Conservation (phyloP, 2,329 filamentous ascomycete species). For the Curvularia hawaiiensis region DNA sequence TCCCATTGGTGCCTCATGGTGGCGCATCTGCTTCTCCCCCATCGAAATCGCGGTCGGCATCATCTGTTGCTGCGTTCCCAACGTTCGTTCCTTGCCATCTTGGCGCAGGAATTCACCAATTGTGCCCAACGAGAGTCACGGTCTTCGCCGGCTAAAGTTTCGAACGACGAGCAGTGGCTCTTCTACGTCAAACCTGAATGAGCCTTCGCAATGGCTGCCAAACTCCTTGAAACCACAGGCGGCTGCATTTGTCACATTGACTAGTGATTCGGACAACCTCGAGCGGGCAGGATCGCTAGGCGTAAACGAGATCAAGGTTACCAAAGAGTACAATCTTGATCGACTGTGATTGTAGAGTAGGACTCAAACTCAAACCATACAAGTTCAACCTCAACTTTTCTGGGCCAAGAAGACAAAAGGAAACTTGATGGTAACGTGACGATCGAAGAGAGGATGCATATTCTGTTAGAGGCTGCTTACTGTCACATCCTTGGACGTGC, state of each 20-base stretch:
- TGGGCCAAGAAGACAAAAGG: background rate
- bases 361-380: background rate
- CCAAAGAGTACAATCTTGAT: conserved; percentile 28
- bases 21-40: conserved; percentile 27
- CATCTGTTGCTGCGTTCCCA: conserved; percentile 28
- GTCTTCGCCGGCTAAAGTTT: conserved; percentile 25
- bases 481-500: too few relatives aligned
- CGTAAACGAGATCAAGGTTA: conserved; percentile 26
- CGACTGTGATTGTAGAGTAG: conserved; percentile 11
- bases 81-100: conserved; percentile 14
- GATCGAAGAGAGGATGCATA: background rate
- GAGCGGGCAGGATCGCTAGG: conserved; percentile 18
- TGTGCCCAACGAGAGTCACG: conserved; percentile 15
- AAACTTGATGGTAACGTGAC: background rate
- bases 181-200: conserved; percentile 24
- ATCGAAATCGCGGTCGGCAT: conserved; percentile 30
- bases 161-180: conserved; percentile 22
- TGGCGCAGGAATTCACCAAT: conserved; percentile 18
- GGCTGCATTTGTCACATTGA: conserved; percentile 27
- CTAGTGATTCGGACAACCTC: conserved; percentile 14
- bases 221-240: conserved; percentile 14
- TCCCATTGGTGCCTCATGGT: conserved; percentile 27
- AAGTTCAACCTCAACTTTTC: background rate
- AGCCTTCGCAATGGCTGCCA: conserved; percentile 23
- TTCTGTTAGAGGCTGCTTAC: background rate